phyloP scores from a whole-genome alignment of 1,284 basidiomycete genomes.

The Amylostereum chailletii region DNA sequence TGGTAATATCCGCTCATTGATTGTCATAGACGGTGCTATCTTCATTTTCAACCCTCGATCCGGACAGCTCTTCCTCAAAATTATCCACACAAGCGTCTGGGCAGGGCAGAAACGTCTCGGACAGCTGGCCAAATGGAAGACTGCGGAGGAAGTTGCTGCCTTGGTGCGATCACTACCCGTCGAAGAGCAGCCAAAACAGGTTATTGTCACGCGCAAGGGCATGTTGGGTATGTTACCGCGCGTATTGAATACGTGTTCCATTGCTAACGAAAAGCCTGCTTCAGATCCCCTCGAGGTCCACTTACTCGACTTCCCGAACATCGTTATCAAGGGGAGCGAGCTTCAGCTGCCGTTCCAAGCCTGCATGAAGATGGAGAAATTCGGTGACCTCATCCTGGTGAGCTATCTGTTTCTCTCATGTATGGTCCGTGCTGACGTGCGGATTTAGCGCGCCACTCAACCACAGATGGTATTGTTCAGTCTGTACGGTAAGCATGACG shows the following conservation, averaged over 20 bases:
- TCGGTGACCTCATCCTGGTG: constrained; percentile 92
- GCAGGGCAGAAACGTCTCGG: constrained; percentile 99
- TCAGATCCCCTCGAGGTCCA: constrained; percentile 94
- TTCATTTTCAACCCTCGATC: constrained; percentile 99
- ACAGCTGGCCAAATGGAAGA: constrained; percentile 99
- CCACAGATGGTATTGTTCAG: constrained; percentile 99
- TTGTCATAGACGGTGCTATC: constrained; percentile 78
- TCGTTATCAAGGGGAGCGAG: constrained; percentile 99
- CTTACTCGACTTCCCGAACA: constrained; percentile 98
- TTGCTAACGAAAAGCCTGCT: constrained; percentile 5
- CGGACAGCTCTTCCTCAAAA: constrained; percentile 96
- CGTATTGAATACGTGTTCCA: neutral
- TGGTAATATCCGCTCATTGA: constrained; percentile 1
- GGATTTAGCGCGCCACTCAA: constrained; percentile 73
- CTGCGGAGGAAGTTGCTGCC: constrained; percentile 98
- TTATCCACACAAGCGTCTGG: constrained; percentile 99
- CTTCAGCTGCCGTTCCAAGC: constrained; percentile 98
- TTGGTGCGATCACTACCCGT: constrained; percentile 95
- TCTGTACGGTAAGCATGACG: constrained; percentile 64
- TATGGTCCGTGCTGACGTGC: neutral
- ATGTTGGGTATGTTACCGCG: constrained; percentile 70
- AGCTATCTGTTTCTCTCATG: constrained; percentile 13
- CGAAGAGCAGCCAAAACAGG: constrained; percentile 99
- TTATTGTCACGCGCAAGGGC: constrained; percentile 99
- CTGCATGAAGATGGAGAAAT: constrained; percentile 99